These are phyloP conservation scores for Exophiala mesophila DNA, from an alignment of 2,329 filamentous ascomycete species.

Conservation along the genomic window DNA sequence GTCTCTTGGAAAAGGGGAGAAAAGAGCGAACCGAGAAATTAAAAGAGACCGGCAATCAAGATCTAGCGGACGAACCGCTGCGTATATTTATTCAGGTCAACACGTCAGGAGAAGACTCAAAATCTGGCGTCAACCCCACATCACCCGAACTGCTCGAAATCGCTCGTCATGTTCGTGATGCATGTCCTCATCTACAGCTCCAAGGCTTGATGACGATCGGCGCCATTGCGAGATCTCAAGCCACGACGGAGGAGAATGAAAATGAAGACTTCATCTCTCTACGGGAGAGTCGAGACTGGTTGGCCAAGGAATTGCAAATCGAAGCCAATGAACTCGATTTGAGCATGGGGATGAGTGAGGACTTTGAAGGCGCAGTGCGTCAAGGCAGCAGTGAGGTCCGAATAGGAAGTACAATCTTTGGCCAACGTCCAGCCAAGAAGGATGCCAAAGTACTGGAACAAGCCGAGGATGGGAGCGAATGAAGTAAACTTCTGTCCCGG, in stretches of 20 bases:
- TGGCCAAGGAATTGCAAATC: conserved; percentile 58
- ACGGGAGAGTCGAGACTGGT: conserved; percentile 63
- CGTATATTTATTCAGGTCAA: conserved; percentile 90
- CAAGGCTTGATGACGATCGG: conserved; percentile 96
- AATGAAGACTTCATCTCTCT: conserved; percentile 84
- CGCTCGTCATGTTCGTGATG: conserved; percentile 63
- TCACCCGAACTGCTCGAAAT: conserved; percentile 46
- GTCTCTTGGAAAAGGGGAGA: conserved; percentile 71
- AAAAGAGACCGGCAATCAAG: conserved; percentile 30
- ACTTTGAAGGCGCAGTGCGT: conserved; percentile 82
- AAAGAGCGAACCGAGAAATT: conserved; percentile 44
- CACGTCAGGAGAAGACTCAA: conserved; percentile 80
- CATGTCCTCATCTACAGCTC: conserved; percentile 65
- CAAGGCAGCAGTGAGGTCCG: conserved; percentile 86
- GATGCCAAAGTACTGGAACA: conserved; percentile 62
- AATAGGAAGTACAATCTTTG: conserved; percentile 92
- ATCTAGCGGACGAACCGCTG: conserved; percentile 41
- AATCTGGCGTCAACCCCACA: conserved; percentile 70
- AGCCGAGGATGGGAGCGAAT: conserved; percentile 8
- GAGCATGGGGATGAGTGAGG: conserved; percentile 98
- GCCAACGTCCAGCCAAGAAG: conserved; percentile 69
- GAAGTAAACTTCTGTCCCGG: too few species aligned
- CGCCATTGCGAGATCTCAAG: conserved; percentile 78
- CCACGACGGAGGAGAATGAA: conserved; percentile 67
- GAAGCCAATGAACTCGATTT: conserved; percentile 63